Evolutionary conservation across 208 protist species (phyloP).

Genomic region (Leishmania amazonensis): DNA sequence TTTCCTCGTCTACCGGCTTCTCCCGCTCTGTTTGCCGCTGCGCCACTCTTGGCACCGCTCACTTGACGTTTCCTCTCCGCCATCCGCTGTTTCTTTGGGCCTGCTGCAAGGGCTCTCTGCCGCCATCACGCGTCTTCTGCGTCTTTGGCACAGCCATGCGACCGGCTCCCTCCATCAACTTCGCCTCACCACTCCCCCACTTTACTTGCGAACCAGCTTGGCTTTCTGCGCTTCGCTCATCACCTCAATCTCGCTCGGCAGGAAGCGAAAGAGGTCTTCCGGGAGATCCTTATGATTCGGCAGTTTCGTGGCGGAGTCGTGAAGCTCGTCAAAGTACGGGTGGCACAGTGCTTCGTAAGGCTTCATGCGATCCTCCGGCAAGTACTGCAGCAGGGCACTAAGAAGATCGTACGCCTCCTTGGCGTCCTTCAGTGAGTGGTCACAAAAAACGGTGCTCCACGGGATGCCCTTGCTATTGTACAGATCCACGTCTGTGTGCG

Average conservation of each 20-base stretch:
- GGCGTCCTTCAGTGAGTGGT: slow-evolving; percentile 37
- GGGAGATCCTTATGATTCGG: slow-evolving; percentile 73
- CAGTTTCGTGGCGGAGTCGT: slow-evolving; percentile 71
- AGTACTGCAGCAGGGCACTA: slow-evolving; percentile 94
- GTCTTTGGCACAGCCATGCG: neutral
- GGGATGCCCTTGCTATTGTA: slow-evolving; percentile 51
- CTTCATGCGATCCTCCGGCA: slow-evolving; percentile 86
- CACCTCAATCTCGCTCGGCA: slow-evolving; percentile 57
- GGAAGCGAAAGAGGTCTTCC: slow-evolving; percentile 66
- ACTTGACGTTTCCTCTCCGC: neutral
- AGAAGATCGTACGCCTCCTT: slow-evolving; percentile 94
- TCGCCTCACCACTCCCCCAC: neutral
- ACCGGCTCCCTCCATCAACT: too few relatives aligned
- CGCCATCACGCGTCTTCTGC: neutral
- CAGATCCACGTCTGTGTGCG: slow-evolving; percentile 48
- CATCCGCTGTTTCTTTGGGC: neutral
- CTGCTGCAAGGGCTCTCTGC: neutral
- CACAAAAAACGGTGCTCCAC: slow-evolving; percentile 70
- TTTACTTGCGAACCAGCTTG: slow-evolving; percentile 46
- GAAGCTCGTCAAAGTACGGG: slow-evolving; percentile 98
- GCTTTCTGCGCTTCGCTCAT: slow-evolving; percentile 68
- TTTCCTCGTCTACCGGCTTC: neutral
- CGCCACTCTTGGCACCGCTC: neutral
- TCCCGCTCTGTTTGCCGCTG: neutral
- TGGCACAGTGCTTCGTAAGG: slow-evolving; percentile 94